These are phyloP conservation scores for Neoarthrinium moseri DNA, from an alignment of 2,329 filamentous ascomycete genomes.

Conservation along the genomic window DNA sequence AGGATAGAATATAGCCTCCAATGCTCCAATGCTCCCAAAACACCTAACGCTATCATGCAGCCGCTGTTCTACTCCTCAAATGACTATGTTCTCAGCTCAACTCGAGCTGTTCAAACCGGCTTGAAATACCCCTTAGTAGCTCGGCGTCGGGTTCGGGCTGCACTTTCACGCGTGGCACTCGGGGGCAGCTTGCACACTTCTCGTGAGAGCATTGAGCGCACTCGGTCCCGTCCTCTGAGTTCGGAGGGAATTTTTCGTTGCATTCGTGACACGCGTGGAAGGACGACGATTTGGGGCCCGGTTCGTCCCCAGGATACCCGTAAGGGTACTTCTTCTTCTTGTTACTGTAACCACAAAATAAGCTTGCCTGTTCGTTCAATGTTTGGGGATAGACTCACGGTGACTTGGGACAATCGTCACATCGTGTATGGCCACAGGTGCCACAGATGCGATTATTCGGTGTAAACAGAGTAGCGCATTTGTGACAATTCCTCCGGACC, in stretches of 20 bases:
- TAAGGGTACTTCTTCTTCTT: slow-evolving; percentile 69
- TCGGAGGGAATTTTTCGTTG: slow-evolving; percentile 52
- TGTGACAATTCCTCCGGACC: slow-evolving; percentile 73
- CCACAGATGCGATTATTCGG: slow-evolving; percentile 59
- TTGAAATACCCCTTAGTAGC: slow-evolving; percentile 2
- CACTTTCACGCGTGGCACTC: slow-evolving; percentile 57
- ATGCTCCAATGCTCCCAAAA: too few relatives aligned
- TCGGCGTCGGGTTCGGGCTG: slow-evolving; percentile 1
- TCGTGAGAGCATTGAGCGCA: slow-evolving; percentile 62
- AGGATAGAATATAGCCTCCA: too few relatives aligned
- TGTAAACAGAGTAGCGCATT: slow-evolving; percentile 64
- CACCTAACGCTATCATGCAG: neutral
- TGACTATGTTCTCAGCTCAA: neutral
- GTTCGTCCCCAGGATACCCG: slow-evolving; percentile 67
- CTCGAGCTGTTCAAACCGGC: slow-evolving; percentile 8
- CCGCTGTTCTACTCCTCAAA: neutral
- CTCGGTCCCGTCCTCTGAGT: slow-evolving; percentile 47
- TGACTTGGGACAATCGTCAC: slow-evolving; percentile 77
- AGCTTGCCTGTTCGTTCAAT: neutral
- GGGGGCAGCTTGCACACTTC: slow-evolving; percentile 58
- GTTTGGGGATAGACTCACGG: slow-evolving; percentile 57
- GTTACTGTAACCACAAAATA: slow-evolving; percentile 38
- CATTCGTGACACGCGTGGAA: slow-evolving; percentile 64
- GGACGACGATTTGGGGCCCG: slow-evolving; percentile 48
- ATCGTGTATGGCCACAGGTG: slow-evolving; percentile 70